Evolutionary conservation across 768 basidiomycete genomes (phyloP).

Genomic region (Russula compacta): DNA sequence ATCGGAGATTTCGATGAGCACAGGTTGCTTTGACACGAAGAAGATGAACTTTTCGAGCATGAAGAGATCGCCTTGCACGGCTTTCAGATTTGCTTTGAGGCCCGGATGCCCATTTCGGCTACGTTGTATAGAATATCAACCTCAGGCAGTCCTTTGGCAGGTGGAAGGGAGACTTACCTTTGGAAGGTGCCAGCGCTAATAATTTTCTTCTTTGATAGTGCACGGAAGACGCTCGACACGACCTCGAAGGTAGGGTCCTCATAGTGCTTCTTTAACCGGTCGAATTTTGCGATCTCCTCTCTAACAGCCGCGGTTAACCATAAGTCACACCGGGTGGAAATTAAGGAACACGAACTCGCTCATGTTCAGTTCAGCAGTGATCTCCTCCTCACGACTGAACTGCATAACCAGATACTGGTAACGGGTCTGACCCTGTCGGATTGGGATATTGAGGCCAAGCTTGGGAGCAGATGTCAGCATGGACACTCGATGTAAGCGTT

Average conservation of each 20-base stretch:
- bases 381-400: conserved; percentile 94
- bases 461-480: conserved; percentile 24
- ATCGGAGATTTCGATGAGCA: conserved; percentile 81
- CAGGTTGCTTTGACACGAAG: conserved; percentile 94
- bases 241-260: conserved; percentile 95
- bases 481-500: not conserved
- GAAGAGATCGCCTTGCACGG: conserved; percentile 93
- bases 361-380: conserved; percentile 91
- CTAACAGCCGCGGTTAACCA: conserved; percentile 29
- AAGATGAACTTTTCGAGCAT: conserved; percentile 97
- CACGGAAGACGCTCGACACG: conserved; percentile 88
- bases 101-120: conserved; percentile 87
- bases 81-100: conserved; percentile 98
- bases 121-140: not conserved
- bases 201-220: conserved; percentile 84
- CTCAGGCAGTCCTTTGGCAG: not conserved
- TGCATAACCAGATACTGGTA: conserved; percentile 99
- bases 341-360: conserved; percentile 53
- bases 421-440: conserved; percentile 94
- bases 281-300: conserved; percentile 69
- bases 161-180: conserved; percentile 39
- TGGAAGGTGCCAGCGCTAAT: conserved; percentile 80
- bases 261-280: conserved; percentile 85
- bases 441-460: conserved; percentile 88
- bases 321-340: not conserved